Percentiles rank a stretch among this genome's conserved stretches.
phyloP scores from a whole-genome alignment of 805 yeast species.

The Yarrowia bubula region DNA sequence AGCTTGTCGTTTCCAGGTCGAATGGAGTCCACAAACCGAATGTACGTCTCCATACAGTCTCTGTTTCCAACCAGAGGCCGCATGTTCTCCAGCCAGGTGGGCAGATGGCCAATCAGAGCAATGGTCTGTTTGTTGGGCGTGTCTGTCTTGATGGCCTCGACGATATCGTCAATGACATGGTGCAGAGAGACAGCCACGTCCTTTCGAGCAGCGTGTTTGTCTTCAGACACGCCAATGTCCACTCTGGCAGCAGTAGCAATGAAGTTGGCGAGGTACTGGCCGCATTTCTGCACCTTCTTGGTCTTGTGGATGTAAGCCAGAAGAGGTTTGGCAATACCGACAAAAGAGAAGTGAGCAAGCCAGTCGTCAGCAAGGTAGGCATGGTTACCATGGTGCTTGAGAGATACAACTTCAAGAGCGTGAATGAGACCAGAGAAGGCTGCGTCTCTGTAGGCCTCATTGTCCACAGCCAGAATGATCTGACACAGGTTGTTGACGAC shows the following conservation, averaged over 20 bases:
- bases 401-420: conserved; percentile 13
- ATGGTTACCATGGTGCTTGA: conserved; percentile 12
- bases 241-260: conserved; percentile 16
- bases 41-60: conserved; percentile 24
- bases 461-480: conserved; percentile 15
- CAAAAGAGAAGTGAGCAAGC: conserved; percentile 10
- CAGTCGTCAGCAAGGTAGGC: conserved; percentile 25
- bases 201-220: conserved; percentile 17
- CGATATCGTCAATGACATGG: conserved; percentile 9
- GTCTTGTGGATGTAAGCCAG: conserved; percentile 5
- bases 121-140: conserved; percentile 12
- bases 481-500: conserved; percentile 21
- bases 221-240: conserved; percentile 11
- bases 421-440: conserved; percentile 16
- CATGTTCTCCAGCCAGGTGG: conserved; percentile 23
- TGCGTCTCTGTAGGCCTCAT: conserved; percentile 8
- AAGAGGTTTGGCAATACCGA: conserved; percentile 5
- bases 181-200: conserved; percentile 16
- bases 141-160: conserved; percentile 8
- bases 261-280: conserved; percentile 19
- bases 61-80: conserved; percentile 19
- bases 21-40: conserved; percentile 46
- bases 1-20: conserved; percentile 59
- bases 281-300: conserved; percentile 17
- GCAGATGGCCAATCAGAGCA: conserved; percentile 9